Conservation (phyloP, 2,329 filamentous ascomycete species). For the Sordariomycetes sp. region DNA sequence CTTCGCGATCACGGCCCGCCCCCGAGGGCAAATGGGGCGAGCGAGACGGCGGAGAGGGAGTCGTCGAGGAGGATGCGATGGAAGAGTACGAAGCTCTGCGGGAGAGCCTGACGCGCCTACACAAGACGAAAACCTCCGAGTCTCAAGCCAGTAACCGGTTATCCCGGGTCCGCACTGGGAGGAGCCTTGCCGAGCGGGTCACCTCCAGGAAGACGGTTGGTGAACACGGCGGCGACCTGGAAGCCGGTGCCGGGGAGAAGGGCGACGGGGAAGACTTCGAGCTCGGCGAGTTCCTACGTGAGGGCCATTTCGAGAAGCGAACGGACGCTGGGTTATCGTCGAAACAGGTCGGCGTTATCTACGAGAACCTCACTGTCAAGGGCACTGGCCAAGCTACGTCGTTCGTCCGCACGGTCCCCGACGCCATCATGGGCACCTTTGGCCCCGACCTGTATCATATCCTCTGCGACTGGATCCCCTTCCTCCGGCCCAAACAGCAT, state of each 20-base stretch:
- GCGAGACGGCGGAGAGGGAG: slow-evolving; percentile 18
- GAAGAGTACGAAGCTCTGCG: slow-evolving; percentile 23
- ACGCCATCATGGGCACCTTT: slow-evolving; percentile 68
- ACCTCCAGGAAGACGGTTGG: not conserved
- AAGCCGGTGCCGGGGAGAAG: not conserved
- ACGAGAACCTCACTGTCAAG: slow-evolving; percentile 65
- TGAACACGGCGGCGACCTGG: not conserved
- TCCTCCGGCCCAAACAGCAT: not conserved
- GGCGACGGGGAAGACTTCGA: slow-evolving; percentile 50
- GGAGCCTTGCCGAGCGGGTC: not conserved
- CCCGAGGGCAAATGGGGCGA: slow-evolving; percentile 25
- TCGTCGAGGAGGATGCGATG: slow-evolving; percentile 20
- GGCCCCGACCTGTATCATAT: slow-evolving; percentile 67
- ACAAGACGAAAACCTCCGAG: slow-evolving; percentile 21
- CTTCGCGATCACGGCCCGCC: slow-evolving; percentile 2
- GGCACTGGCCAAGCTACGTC: slow-evolving; percentile 56
- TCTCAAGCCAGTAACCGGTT: slow-evolving; percentile 16
- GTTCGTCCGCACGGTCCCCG: slow-evolving; percentile 62
- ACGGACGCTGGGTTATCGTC: slow-evolving; percentile 51
- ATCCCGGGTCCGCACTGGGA: not conserved
- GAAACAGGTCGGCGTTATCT: slow-evolving; percentile 71
- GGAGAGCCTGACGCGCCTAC: slow-evolving; percentile 21
- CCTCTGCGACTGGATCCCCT: slow-evolving; percentile 30
- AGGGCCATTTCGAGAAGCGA: slow-evolving; percentile 67
- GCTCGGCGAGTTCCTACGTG: slow-evolving; percentile 58